Conservation (phyloP, 352 stramenopile species). For the Pythium chondricola region DNA sequence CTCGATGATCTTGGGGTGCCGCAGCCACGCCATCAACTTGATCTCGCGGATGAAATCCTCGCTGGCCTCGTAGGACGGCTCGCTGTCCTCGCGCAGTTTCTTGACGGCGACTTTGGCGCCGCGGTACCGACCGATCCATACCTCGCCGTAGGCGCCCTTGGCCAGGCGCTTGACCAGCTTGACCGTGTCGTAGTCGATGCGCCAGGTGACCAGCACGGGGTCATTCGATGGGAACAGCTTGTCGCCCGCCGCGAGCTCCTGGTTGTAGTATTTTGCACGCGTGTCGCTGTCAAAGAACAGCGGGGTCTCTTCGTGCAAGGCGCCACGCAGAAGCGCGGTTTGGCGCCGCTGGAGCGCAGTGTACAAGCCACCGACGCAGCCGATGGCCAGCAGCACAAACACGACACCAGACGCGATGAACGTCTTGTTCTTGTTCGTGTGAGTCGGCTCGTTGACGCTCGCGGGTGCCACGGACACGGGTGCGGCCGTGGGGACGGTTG, state of each 20-base stretch:
- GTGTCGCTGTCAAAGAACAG: conserved; percentile 68
- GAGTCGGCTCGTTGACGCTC: conserved; percentile 1
- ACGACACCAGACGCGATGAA: conserved; percentile 42
- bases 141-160: conserved; percentile 62
- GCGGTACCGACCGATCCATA: conserved; percentile 65
- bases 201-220: conserved; percentile 63
- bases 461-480: conserved; percentile 4
- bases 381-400: conserved; percentile 35
- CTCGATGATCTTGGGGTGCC: conserved; percentile 58
- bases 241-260: conserved; percentile 49
- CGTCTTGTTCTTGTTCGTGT: conserved; percentile 25
- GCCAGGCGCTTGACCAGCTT: conserved; percentile 57
- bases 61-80: conserved; percentile 35
- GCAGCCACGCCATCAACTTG: conserved; percentile 66
- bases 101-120: conserved; percentile 55
- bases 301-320: conserved; percentile 62
- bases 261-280: conserved; percentile 41
- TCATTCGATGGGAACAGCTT: conserved; percentile 68
- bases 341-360: conserved; percentile 30
- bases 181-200: conserved; percentile 62
- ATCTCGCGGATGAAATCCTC: conserved; percentile 64
- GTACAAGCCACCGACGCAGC: conserved; percentile 35
- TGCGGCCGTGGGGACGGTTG: not conserved
- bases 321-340: conserved; percentile 32
- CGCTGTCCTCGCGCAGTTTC: conserved; percentile 35